Evolutionary conservation across 257 asterid species (phyloP), one percentile per base, ranked within the genome.

Genomic region (Cynanchum wilfordii): DNA sequence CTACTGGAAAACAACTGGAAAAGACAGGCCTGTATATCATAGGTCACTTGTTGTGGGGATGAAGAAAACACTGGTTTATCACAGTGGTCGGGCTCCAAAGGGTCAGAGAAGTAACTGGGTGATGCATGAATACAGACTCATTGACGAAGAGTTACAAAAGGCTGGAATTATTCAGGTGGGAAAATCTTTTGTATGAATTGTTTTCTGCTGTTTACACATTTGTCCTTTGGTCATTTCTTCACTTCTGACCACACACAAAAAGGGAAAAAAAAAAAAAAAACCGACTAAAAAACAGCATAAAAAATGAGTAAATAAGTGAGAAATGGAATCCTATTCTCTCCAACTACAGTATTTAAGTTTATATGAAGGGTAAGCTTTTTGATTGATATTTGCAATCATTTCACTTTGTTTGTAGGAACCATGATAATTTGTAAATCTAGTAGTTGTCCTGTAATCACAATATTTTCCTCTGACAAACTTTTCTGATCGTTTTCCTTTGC

Each of bases 1-100:
- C 50, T 91, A 94, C 77, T 94, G 99, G 99, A 94, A 94, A 85
- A 94, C 99, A 16, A 94, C 99, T 3, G 99, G 99, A 42, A 94
- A 91, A 78, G 97, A 89, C 83, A 85, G 96, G 79, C 82, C 92
- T 71, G 99, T 94, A 55, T 81, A 80, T 82, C 96, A 90, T 59
- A 89, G 59, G 81, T 66, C 84, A 30, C 83, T 80, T 77, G 81
- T 83, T 81, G 94, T 88, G 57, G 99, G 99, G 72, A 91, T 91
- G 97, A 94, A 94, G 88, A 94, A 94, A 81, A 94, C 99, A 33
- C 88, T 91, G 72, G 97, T 94, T 45, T 94, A 83, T 82, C 99
- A 94, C 72, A 82, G 66, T 69, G 99, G 97, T 47, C 93, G 99
- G 42, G 99, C 99, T 70, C 99, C 99, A 1, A 87, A 80, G 79